phyloP scores from a whole-genome alignment of 257 asterid genomes.

The Cordia subcordata region DNA sequence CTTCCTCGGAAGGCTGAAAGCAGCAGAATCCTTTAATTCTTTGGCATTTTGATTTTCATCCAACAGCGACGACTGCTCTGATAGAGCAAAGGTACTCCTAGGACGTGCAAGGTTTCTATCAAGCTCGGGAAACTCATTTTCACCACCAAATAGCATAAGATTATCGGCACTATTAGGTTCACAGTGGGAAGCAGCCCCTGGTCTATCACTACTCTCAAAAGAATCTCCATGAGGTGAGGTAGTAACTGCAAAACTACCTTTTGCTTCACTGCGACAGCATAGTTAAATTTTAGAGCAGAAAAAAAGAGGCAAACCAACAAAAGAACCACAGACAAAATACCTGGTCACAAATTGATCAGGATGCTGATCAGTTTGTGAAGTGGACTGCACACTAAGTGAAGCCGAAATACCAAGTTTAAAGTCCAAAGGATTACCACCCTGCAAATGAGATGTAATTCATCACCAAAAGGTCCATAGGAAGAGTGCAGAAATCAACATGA shows the following conservation, averaged over 20 bases:
- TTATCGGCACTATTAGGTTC: constrained; percentile 90
- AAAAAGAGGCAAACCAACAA: neutral
- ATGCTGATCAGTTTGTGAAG: constrained; percentile 64
- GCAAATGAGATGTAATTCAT: constrained; percentile 25
- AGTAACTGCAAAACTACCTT: constrained; percentile 75
- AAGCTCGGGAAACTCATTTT: constrained; percentile 55
- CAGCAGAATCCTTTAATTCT: constrained; percentile 53
- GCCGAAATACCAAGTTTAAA: constrained; percentile 51
- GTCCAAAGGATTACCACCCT: constrained; percentile 91
- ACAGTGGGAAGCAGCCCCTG: constrained; percentile 47
- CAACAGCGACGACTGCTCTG: constrained; percentile 40
- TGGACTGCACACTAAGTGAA: constrained; percentile 74
- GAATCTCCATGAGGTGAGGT: constrained; percentile 90
- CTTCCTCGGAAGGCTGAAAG: constrained; percentile 55
- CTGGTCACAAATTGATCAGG: constrained; percentile 59
- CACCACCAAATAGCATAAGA: constrained; percentile 75
- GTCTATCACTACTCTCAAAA: constrained; percentile 85
- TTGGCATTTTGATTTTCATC: constrained; percentile 37
- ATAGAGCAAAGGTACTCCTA: constrained; percentile 40
- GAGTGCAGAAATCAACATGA: constrained; percentile 16
- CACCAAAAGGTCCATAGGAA: constrained; percentile 18
- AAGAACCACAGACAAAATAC: constrained; percentile 30
- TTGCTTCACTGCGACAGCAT: constrained; percentile 59
- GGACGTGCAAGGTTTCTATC: constrained; percentile 45
- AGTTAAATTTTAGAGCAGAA: constrained; percentile 21